Evolutionary conservation across 306 rosid genomes (phyloP), one percentile per base, ranked within the genome.

Genomic region (Lablab purpureus): DNA sequence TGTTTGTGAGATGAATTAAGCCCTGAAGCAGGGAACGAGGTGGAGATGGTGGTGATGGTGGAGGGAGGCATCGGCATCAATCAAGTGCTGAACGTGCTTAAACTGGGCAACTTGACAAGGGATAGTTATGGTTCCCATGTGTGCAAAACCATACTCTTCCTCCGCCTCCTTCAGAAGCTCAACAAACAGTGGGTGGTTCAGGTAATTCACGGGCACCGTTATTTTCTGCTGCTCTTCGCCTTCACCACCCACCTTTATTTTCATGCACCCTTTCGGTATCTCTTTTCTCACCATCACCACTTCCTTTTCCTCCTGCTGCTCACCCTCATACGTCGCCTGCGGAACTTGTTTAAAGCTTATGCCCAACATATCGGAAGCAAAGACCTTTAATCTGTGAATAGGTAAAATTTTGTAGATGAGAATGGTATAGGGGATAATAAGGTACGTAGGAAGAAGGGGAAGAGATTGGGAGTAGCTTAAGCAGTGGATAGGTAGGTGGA

Each of bases 91-190:
- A 63, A 91, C 91, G 65, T 77, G 34, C 75, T 86, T 80, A 72
- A 93, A 93, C 63, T 87, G 73, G 56, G 85, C 82, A 45, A 91
- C 87, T 14, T 85, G 97, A 81, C 95, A 93, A 55, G 93, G 98
- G 36, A 91, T 91, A 43, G 65, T 84, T 75, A 93, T 88, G 51
- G 92, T 81, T 23, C 97, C 98, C 19, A 87, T 84, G 13, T 93
- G 95, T 75, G 85, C 86, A 78, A 93, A 93, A 0, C 98, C 98
- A 37, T 78, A 93, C 68, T 90, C 98, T 69, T 93, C 91, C 80
- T 40, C 45, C 12, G 45, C 45, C 45, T 40, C 45, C 45, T 40
- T 40, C 45, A 40, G 68, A 3, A 93, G 70, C 71, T 81, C 74
- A 78, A 81, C 55, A 89, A 91, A 93, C 18, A 92, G 84, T 17